phyloP scores from a whole-genome alignment of 306 rosid species.

The Myrica gale region DNA sequence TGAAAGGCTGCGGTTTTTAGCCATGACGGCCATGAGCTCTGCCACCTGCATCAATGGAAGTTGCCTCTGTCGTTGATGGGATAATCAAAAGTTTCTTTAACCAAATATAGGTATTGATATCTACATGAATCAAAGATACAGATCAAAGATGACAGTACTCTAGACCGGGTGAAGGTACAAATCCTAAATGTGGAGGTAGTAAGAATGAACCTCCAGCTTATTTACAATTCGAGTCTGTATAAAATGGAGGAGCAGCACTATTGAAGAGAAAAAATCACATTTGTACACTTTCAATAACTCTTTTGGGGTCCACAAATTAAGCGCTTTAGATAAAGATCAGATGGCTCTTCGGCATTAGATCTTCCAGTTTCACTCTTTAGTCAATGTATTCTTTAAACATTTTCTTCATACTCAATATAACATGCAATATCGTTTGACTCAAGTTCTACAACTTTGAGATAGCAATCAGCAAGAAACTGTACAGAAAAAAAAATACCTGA shows the following conservation, averaged over 20 bases:
- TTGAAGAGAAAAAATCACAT: neutral
- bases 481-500: conserved; percentile 49
- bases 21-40: conserved; percentile 82
- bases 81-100: neutral
- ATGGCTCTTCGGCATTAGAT: neutral
- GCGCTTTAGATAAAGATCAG: neutral
- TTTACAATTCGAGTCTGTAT: neutral
- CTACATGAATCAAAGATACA: neutral
- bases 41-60: conserved; percentile 62
- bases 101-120: conserved; percentile 1
- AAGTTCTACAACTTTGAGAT: neutral
- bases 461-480: neutral
- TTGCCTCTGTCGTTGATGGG: conserved; percentile 17
- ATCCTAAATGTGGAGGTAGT: neutral
- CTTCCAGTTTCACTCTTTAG: neutral
- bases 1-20: conserved; percentile 67
- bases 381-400: neutral
- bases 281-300: neutral
- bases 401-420: neutral
- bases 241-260: neutral
- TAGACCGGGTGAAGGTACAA: neutral
- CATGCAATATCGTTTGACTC: neutral
- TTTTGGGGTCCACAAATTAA: neutral
- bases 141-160: neutral
- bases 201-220: neutral